These are phyloP conservation scores for Drechslerella coelobrocha DNA, from an alignment of 2,329 filamentous ascomycete species.

Conservation along the genomic window DNA sequence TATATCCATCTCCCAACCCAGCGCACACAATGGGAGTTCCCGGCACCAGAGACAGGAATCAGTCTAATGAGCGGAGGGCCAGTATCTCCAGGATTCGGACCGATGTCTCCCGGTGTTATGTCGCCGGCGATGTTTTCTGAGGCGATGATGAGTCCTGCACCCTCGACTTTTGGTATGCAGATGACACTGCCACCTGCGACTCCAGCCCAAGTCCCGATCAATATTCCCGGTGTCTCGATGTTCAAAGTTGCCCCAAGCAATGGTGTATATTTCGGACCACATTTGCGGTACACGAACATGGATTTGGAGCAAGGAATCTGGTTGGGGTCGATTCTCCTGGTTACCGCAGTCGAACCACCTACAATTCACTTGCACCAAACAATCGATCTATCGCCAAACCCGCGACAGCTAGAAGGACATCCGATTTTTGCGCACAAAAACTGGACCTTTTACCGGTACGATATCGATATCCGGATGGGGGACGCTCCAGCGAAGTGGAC, in stretches of 20 bases:
- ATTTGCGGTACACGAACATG: conserved; percentile 96
- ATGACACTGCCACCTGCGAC: conserved; percentile 42
- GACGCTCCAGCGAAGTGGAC: conserved; percentile 89
- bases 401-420: conserved; percentile 80
- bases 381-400: conserved; percentile 88
- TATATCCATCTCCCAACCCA: conserved; percentile 96
- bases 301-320: conserved; percentile 88
- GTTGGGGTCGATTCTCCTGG: conserved; percentile 90
- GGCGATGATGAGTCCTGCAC: conserved; percentile 48
- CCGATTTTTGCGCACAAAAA: conserved; percentile 87
- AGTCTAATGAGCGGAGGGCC: conserved; percentile 60
- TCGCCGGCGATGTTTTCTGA: conserved; percentile 59
- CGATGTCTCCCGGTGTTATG: conserved; percentile 55
- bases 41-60: conserved; percentile 61
- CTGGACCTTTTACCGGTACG: conserved; percentile 96
- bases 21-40: conserved; percentile 98
- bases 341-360: conserved; percentile 87
- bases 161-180: conserved; percentile 65
- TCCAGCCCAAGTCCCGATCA: conserved; percentile 41
- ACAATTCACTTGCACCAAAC: conserved; percentile 96
- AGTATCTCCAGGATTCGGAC: conserved; percentile 65
- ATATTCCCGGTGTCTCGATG: conserved; percentile 80
- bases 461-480: conserved; percentile 87
- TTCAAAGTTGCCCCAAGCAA: conserved; percentile 95
- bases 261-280: conserved; percentile 96